These are phyloP conservation scores for Cicer pinnatifidum DNA, from an alignment of 306 rosid species.

Conservation along the genomic window DNA sequence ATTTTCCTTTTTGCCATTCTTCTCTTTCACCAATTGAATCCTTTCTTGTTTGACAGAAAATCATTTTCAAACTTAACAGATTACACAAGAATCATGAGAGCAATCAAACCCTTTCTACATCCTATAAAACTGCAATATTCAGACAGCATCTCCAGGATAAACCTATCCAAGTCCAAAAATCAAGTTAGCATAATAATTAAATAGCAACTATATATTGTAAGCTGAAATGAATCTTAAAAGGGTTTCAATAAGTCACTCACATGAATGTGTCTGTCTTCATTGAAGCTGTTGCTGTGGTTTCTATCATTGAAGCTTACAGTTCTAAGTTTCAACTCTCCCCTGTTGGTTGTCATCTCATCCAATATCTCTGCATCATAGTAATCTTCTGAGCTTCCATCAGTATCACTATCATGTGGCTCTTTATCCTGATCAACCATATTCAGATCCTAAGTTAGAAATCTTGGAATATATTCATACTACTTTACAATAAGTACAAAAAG, in stretches of 20 bases:
- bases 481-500: slow-evolving; percentile 16
- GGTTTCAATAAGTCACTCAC: slow-evolving; percentile 42
- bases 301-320: slow-evolving; percentile 54
- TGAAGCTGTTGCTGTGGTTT: slow-evolving; percentile 35
- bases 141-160: slow-evolving; percentile 43
- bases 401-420: slow-evolving; percentile 45
- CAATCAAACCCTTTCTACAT: slow-evolving; percentile 38
- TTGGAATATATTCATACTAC: not conserved
- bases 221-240: slow-evolving; percentile 27
- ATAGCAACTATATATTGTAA: slow-evolving; percentile 25
- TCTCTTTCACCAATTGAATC: slow-evolving; percentile 26
- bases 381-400: slow-evolving; percentile 51
- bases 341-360: slow-evolving; percentile 81
- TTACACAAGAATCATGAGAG: slow-evolving; percentile 31
- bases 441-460: slow-evolving; percentile 23
- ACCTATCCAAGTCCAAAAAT: slow-evolving; percentile 50
- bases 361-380: slow-evolving; percentile 74
- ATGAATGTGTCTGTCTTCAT: slow-evolving; percentile 56
- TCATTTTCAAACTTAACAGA: slow-evolving; percentile 43
- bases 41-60: slow-evolving; percentile 38
- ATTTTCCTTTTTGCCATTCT: slow-evolving; percentile 6
- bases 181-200: not conserved
- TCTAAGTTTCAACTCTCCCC: slow-evolving; percentile 87
- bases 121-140: slow-evolving; percentile 26
- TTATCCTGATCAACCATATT: slow-evolving; percentile 58